Evolutionary conservation across 495 filamentous ascomycete genomes (phyloP), one percentile per base, ranked within the genome.

Genomic region (Stereocaulon alpinum): DNA sequence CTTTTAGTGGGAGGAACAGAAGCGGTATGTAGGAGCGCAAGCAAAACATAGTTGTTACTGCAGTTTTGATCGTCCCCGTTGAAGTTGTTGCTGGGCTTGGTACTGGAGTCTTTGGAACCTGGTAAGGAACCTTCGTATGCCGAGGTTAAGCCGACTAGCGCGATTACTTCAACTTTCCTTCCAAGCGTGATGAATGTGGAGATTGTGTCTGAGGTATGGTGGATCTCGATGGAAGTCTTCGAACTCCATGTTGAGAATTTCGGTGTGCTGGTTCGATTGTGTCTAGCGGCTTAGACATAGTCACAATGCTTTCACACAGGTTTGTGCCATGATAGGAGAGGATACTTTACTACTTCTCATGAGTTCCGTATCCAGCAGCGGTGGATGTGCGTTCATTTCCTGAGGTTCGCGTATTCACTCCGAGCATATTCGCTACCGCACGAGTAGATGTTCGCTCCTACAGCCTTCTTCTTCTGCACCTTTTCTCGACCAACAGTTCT

Each of bases 11-110:
- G 61, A 87, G 85, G 72, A 86, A 88, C 61, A 88, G 83, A 49
- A 88, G 76, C 14, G 84, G 84, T 29, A 87, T 77, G 83, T 84
- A 87, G 69, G 84, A 85, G 61, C 88, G 77, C 37, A 93, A 79
- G 74, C 88, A 93, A 67, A 91, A 93, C 88, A 93, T 52, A 27
- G 18, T 52, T 37, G 6, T 91, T 60, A 54, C 68, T 67, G 40
- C 58, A 20, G 2, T 0, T 43, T 5, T 27, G 27, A 27, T 30
- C n/a, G 27, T 32, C 29, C n/a, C 20, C 30, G n/a, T 60, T 22
- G 29, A 18, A 7, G 9, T 6, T 12, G 40, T 22, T 18, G 24
- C n/a, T 3, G 14, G 30, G 0, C 14, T 42, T 3, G 12, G 10
- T 15, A 22, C 52, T 37, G 5, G 3, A 24, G 24, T 24, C 24